Base-by-base conservation (phyloP, 2,329 filamentous ascomycete species). In the Aspergillus neotritici region DNA sequence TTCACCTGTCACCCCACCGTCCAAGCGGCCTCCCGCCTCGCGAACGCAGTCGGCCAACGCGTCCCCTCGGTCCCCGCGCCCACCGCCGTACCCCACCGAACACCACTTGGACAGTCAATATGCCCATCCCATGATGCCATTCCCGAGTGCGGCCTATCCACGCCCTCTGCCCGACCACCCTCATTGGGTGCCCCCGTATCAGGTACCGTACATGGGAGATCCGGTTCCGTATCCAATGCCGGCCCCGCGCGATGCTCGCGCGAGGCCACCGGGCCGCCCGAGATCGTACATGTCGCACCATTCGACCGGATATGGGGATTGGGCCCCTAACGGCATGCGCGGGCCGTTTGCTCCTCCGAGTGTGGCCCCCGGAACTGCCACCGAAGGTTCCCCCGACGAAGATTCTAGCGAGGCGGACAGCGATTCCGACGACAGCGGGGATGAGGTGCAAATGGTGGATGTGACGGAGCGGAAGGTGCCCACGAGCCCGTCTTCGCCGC, bases 161-260 rank as follows among this genome's bases (percentile, higher is more conserved):
- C 68, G 68, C 52, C 68, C 71, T 13, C 61, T 76, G 16, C 70
- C 71, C 25, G 73, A 77, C 41, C 76, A 77, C 49, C 64, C 63
- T 2, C 67, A 70, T 37, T 73, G 67, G 70, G 66, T 60, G 33
- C 63, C 63, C 53, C 66, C 72, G 12, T 57, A 57, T 38, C 60
- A 53, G 43, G 53, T 56, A 14, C 56, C 62, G 12, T 63, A 64
- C 37, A 44, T 59, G 2, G 34, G 55, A 29, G 64, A 65, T 17
- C 62, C 56, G 37, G 43, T 53, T 16, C 57, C 56, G 9, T 63
- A 65, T 28, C 50, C 54, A 31, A 50, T 56, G 25, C 61, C 61
- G 44, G 52, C 60, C 30, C 58, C 63, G 13, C 42, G 54, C 4
- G 67, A 69, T 50, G 54, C 61, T 35, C 56, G 62, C 16, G 61